These are phyloP conservation scores for Populus nigra DNA, from an alignment of 345 rosid species.

Conservation along the genomic window DNA sequence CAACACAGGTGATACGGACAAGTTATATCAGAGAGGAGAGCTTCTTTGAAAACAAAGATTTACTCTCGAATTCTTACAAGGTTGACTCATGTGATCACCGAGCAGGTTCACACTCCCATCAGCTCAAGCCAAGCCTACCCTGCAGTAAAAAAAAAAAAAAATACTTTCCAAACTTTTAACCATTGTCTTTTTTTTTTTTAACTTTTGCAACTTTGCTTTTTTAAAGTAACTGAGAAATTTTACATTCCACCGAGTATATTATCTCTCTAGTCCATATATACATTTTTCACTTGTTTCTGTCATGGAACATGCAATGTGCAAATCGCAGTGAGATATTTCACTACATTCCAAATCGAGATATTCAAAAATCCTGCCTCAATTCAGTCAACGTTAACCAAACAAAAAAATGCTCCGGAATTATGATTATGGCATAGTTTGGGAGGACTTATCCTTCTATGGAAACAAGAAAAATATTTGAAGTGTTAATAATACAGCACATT, in stretches of 20 bases:
- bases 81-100: slow-evolving; percentile 35
- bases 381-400: neutral
- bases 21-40: slow-evolving; percentile 25
- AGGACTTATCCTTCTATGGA: neutral
- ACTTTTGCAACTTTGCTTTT: neutral
- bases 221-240: neutral
- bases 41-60: slow-evolving; percentile 32
- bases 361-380: neutral
- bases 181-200: neutral
- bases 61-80: slow-evolving; percentile 27
- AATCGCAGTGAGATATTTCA: slow-evolving; percentile 9
- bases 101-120: slow-evolving; percentile 28
- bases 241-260: slow-evolving; percentile 11
- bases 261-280: slow-evolving; percentile 11
- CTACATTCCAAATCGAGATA: neutral
- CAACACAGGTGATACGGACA: slow-evolving; percentile 25
- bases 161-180: neutral
- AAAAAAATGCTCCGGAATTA: neutral
- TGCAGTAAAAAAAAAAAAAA: slow-evolving; percentile 22
- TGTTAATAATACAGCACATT: neutral
- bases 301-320: slow-evolving; percentile 7
- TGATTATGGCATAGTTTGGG: neutral
- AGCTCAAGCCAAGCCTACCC: slow-evolving; percentile 20
- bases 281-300: slow-evolving; percentile 6
- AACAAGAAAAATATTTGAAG: neutral